Base-by-base conservation (phyloP, 2,329 filamentous ascomycete genomes). In the Colletotrichum trifolii region DNA sequence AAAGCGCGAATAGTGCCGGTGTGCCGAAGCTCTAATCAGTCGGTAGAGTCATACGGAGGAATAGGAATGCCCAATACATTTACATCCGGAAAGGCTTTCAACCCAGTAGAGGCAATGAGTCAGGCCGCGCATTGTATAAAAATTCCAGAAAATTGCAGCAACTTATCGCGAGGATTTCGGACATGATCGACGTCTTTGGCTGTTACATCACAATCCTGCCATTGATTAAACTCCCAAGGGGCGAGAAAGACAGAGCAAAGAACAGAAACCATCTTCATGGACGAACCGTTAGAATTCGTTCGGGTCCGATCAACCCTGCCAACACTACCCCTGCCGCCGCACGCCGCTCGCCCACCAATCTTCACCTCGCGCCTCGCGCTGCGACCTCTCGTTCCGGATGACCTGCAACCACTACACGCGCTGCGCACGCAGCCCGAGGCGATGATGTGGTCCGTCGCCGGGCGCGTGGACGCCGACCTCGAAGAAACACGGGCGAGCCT, bases 391-490 rank as follows among this genome's bases (percentile, higher is more conserved):
- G 70, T 71, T 1, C 73, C 80, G 15, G 76, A 81, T 3, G 88
- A 91, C 73, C 76, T 85, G 2, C 74, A 77, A 1, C 82, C 77
- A 7, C 66, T 88, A 13, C 77, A 86, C 67, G 75, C 75, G 25
- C 77, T 92, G 57, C 85, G 89, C 33, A 79, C 78, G 12, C 80
- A 89, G 71, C 81, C 82, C 5, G 86, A 89, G 68, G 85, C 89
- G 50, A 91, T 92, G 89, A 74, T 74, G 59, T 89, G 83, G 80
- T 88, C 88, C 57, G 58, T 67, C 3, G 68, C 71, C 68, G 82
- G 81, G 62, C 60, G 69, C 8, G 69, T 77, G 8, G 83, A 89
- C 74, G 66, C 70, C 57, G 76, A 82, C 69, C 53, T 80, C 2
- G 79, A 77, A 2, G 78, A 81, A 61, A 85, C 85, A 9, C 75